Conservation (phyloP, 2,329 filamentous ascomycete genomes). For the Chalaropsis thielavioides region DNA sequence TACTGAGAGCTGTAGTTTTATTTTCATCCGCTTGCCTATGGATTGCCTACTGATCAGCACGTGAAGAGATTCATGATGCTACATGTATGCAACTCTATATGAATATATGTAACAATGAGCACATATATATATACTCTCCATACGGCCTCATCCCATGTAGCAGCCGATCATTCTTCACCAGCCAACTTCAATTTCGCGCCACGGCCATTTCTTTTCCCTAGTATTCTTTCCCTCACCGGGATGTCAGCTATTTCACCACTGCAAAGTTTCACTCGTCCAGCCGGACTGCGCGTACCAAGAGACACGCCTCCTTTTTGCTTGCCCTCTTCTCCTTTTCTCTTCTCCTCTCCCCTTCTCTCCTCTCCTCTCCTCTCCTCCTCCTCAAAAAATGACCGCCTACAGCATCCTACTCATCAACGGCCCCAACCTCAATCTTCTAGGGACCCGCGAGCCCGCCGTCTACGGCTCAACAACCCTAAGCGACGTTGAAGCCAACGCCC, state of each 20-base stretch:
- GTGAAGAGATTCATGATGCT: not conserved
- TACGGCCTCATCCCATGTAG: not conserved
- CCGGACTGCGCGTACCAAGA: no score
- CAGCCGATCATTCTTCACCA: not conserved
- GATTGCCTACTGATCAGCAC: not conserved
- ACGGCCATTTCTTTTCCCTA: no score
- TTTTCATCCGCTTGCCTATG: not conserved
- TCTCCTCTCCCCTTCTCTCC: not conserved
- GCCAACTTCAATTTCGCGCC: no score
- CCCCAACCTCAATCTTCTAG: slow-evolving; percentile 71
- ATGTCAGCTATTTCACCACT: no score
- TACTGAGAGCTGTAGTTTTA: not conserved
- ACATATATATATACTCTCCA: no score
- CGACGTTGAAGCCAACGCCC: slow-evolving; percentile 40
- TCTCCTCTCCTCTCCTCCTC: not conserved
- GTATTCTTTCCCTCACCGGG: no score
- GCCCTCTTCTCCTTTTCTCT: not conserved
- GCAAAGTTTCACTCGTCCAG: not conserved
- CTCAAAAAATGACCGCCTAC: slow-evolving; percentile 24
- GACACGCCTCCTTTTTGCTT: not conserved
- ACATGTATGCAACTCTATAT: not conserved
- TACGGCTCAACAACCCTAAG: slow-evolving; percentile 57
- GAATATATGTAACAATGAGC: no score
- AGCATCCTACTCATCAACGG: slow-evolving; percentile 61
- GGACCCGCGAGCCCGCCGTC: slow-evolving; percentile 56